phyloP scores from a whole-genome alignment of 2,329 filamentous ascomycete species.

The Ramularia endophylla region DNA sequence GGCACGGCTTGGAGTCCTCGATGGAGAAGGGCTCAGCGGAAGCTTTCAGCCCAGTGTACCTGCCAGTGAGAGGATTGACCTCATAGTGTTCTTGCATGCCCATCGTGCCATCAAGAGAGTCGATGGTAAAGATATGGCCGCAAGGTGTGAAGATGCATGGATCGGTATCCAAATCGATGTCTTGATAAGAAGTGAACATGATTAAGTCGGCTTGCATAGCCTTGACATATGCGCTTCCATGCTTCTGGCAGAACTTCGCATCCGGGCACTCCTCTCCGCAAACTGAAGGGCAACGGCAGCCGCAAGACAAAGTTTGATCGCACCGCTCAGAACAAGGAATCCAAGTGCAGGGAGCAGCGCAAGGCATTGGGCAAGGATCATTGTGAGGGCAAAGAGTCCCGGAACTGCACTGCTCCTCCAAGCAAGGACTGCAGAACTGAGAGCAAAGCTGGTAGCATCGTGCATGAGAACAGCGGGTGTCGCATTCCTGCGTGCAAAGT shows the following conservation, averaged over 20 bases:
- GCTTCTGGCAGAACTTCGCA: slow-evolving; percentile 51
- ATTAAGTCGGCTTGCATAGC: slow-evolving; percentile 52
- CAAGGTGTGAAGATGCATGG: slow-evolving; percentile 59
- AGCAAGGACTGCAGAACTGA: slow-evolving; percentile 58
- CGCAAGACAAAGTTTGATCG: slow-evolving; percentile 47
- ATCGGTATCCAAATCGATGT: slow-evolving; percentile 53
- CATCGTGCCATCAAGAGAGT: slow-evolving; percentile 58
- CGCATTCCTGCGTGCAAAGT: slow-evolving; percentile 47
- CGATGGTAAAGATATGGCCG: slow-evolving; percentile 56
- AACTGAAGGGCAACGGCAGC: slow-evolving; percentile 58
- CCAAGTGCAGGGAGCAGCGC: slow-evolving; percentile 61
- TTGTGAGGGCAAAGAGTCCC: slow-evolving; percentile 47
- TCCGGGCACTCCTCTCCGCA: slow-evolving; percentile 60
- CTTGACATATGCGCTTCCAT: slow-evolving; percentile 42
- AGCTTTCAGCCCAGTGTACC: slow-evolving; percentile 26
- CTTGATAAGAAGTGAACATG: slow-evolving; percentile 47
- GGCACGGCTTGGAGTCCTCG: slow-evolving; percentile 47
- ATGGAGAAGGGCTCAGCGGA: slow-evolving; percentile 46
- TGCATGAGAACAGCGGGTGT: slow-evolving; percentile 53
- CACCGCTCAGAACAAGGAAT: slow-evolving; percentile 61
- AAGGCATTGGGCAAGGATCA: slow-evolving; percentile 46
- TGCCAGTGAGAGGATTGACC: slow-evolving; percentile 30
- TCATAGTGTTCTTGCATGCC: slow-evolving; percentile 48
- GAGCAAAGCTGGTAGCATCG: slow-evolving; percentile 51
- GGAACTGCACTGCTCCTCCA: slow-evolving; percentile 49